Base-by-base conservation (phyloP, 192 early-diverging fungal species). In the Glomus cerebriforme region DNA sequence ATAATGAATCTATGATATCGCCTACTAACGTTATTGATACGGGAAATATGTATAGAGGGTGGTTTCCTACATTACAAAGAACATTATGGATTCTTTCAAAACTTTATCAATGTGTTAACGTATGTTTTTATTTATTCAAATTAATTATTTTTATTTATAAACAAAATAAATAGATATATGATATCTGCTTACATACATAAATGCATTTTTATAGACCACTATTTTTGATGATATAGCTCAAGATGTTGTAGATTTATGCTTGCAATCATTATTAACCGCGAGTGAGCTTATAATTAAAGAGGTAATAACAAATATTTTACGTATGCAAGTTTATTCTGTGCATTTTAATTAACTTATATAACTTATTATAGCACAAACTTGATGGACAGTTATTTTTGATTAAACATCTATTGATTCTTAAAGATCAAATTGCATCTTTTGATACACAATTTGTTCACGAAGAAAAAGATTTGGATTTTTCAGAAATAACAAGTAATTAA, bases 191-290 rank as follows among this genome's bases (percentile, higher is more conserved):
- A 37, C 19, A 73, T 43, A 24, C 2, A 39, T 60, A 13, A 68
- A 26, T 27, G 8, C 7, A 39, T 47, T 66, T 27, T 24, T 27
- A 49, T 75, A 92, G 92, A 81, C 81, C 26, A 39, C 89, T 10
- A 91, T 94, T n/a, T 96, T 96, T 80, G 93, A 96, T 63, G 95
- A 95, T 81, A 80, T 96, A 12, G 91, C 94, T 5, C 94, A 96
- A 73, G 95, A 96, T 77, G 94, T 92, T 12, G 90, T 96, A 27
- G 88, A 90, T 34, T 80, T 89, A 32, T 96, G 95, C 75, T 83
- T 87, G 1, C 75, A 87, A 34, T 90, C 91, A 1, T 79, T 96
- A 47, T 62, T 86, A 34, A 70, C 31, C 12, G 91, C 90, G 26
- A 78, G 86, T 22, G 83, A 85, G 13, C 81, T 82, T 24, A 85